Evolutionary conservation across 2,329 filamentous ascomycete species (phyloP).

Genomic region (Fusarium sp.): DNA sequence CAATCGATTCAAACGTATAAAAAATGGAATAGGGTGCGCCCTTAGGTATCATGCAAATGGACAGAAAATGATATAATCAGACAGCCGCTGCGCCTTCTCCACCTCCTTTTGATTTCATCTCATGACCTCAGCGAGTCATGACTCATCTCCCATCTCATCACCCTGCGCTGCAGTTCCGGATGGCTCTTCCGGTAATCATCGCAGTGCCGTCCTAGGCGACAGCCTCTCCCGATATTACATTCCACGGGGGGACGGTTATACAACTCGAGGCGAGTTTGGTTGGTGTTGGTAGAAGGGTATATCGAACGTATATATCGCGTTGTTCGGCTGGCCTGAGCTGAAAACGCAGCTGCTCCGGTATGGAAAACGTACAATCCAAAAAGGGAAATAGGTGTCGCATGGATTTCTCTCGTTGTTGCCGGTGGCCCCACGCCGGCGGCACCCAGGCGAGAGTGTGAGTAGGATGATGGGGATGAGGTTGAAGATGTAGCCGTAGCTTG

Average conservation of each 20-base stretch:
- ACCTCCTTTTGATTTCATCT: constrained; percentile 14
- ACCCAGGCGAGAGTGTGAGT: background rate
- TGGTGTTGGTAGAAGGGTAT: constrained; percentile 1
- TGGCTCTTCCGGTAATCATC: background rate
- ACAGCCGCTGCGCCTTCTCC: constrained; percentile 19
- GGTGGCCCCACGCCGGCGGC: background rate
- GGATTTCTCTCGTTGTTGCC: background rate
- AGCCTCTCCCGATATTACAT: constrained; percentile 2
- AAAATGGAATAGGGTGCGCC: constrained; percentile 34
- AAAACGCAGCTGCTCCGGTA: background rate
- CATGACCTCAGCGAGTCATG: constrained; percentile 22
- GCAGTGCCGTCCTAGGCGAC: constrained; percentile 6
- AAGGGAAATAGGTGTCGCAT: background rate
- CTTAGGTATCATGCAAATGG: constrained; percentile 40
- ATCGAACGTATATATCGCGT: constrained; percentile 10
- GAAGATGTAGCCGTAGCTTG: background rate
- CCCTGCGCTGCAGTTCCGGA: constrained; percentile 3
- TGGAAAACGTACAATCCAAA: constrained; percentile 11
- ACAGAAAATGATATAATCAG: constrained; percentile 22
- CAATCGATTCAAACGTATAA: constrained; percentile 6
- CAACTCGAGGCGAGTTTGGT: background rate
- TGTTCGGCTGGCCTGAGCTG: constrained; percentile 6
- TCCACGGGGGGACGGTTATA: background rate
- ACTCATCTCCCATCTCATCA: constrained; percentile 16
- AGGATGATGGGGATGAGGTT: background rate